Percentiles rank a stretch among this genome's conserved stretches.
These are phyloP conservation scores for Candida ovalis DNA, from an alignment of 805 yeast genomes.

Conservation along the genomic window DNA sequence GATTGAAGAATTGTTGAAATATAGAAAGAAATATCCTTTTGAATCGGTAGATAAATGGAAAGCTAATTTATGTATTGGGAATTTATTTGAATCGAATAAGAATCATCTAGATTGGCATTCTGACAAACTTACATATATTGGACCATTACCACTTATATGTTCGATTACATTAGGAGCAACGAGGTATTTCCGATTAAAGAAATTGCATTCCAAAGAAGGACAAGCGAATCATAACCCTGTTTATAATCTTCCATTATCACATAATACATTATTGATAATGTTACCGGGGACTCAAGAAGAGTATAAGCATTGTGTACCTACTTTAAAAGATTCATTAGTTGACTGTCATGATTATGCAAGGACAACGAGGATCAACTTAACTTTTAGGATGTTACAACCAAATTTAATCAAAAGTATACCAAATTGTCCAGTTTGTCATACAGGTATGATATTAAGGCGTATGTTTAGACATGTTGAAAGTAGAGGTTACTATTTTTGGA, in stretches of 20 bases:
- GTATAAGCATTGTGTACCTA: constrained; percentile 61
- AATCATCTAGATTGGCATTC: constrained; percentile 71
- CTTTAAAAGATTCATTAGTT: constrained; percentile 37
- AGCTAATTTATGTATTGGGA: constrained; percentile 52
- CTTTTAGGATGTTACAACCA: constrained; percentile 54
- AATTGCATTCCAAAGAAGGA: constrained; percentile 26
- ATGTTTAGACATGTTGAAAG: constrained; percentile 42
- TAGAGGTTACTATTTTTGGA: constrained; percentile 65
- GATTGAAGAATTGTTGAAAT: constrained; percentile 33
- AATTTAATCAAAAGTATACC: constrained; percentile 36
- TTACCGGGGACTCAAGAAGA: constrained; percentile 78
- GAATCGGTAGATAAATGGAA: constrained; percentile 44
- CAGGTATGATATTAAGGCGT: constrained; percentile 53
- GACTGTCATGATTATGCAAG: constrained; percentile 45
- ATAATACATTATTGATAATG: constrained; percentile 69
- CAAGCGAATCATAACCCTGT: constrained; percentile 28
- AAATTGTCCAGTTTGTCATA: constrained; percentile 37
- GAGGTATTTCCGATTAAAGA: constrained; percentile 59
- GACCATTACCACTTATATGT: constrained; percentile 67
- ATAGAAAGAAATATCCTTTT: constrained; percentile 28
- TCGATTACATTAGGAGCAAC: constrained; percentile 68
- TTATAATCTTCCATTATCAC: constrained; percentile 60
- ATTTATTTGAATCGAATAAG: constrained; percentile 46
- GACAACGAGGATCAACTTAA: constrained; percentile 53
- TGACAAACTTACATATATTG: constrained; percentile 67